Conservation (phyloP, 2,329 filamentous ascomycete genomes). For the Aspergillus pseudotamarii region DNA sequence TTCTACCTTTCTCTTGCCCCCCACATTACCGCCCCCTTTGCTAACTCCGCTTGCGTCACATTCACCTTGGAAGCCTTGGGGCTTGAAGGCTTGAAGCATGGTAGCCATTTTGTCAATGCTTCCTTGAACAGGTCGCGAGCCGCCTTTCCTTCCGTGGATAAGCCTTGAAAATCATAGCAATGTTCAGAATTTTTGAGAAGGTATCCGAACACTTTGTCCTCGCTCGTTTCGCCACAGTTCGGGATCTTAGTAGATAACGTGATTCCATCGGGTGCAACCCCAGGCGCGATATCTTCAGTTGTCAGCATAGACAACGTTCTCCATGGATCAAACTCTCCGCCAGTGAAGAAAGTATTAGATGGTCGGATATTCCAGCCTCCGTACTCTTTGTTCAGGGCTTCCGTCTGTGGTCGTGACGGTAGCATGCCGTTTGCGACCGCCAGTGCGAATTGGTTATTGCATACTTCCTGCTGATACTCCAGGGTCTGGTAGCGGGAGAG, state of each 20-base stretch:
- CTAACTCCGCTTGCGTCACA: neutral
- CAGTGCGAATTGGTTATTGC: conserved; percentile 53
- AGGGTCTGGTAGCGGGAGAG: conserved; percentile 52
- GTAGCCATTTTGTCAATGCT: conserved; percentile 51
- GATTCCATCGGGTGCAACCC: conserved; percentile 24
- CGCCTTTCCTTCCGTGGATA: conserved; percentile 34
- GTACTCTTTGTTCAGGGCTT: conserved; percentile 46
- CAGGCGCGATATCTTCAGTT: conserved; percentile 44
- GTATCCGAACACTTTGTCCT: conserved; percentile 52
- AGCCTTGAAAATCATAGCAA: conserved; percentile 51
- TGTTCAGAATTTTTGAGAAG: conserved; percentile 51
- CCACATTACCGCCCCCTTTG: neutral
- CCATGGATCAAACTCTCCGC: conserved; percentile 58
- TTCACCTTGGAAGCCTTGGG: neutral
- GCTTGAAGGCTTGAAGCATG: conserved; percentile 43
- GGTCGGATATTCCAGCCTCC: conserved; percentile 57
- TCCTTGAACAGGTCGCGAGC: conserved; percentile 42
- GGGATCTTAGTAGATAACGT: conserved; percentile 46
- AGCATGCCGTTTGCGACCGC: conserved; percentile 43
- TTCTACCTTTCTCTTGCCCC: neutral
- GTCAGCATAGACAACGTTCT: conserved; percentile 50
- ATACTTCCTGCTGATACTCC: conserved; percentile 48
- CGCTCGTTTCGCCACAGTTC: conserved; percentile 42
- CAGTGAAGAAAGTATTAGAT: conserved; percentile 55
- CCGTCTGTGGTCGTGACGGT: conserved; percentile 43